These are phyloP conservation scores for Saccharomyces hybrid DNA, from an alignment of 1,139 yeast genomes.

Conservation along the genomic window DNA sequence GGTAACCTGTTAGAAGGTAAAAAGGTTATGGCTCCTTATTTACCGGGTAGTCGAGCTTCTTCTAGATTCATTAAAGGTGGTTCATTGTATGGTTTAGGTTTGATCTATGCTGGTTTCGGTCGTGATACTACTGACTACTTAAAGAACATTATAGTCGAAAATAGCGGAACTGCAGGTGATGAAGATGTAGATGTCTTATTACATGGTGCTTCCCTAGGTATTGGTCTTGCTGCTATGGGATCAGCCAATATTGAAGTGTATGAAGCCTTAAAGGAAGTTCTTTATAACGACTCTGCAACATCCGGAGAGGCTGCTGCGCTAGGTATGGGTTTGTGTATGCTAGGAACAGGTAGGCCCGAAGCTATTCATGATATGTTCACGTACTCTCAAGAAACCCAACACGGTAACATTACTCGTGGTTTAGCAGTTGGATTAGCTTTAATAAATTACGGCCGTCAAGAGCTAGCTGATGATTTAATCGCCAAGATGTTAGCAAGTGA, in stretches of 20 bases:
- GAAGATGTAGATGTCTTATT: slow-evolving; percentile 78
- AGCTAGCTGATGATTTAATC: slow-evolving; percentile 66
- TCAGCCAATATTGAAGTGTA: slow-evolving; percentile 65
- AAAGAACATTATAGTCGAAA: slow-evolving; percentile 63
- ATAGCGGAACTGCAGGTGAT: slow-evolving; percentile 56
- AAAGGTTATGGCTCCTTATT: slow-evolving; percentile 78
- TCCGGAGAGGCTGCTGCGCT: slow-evolving; percentile 97
- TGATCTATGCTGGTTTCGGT: slow-evolving; percentile 88
- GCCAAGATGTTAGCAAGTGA: slow-evolving; percentile 64
- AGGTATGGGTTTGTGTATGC: slow-evolving; percentile 93
- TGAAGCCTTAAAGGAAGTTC: slow-evolving; percentile 75
- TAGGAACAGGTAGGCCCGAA: slow-evolving; percentile 73
- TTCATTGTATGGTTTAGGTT: slow-evolving; percentile 84
- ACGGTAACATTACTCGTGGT: slow-evolving; percentile 89
- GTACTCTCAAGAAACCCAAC: slow-evolving; percentile 93
- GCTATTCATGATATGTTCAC: slow-evolving; percentile 79
- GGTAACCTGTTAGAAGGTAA: slow-evolving; percentile 91
- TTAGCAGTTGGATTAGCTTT: slow-evolving; percentile 84
- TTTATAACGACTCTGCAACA: slow-evolving; percentile 85
- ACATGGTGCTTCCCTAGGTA: slow-evolving; percentile 94
- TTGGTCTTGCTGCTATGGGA: slow-evolving; percentile 97
- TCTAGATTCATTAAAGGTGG: slow-evolving; percentile 95
- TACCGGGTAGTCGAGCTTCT: slow-evolving; percentile 68
- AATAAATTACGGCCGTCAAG: slow-evolving; percentile 79
- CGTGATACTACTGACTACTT: slow-evolving; percentile 77